A percentile compares a stretch with the other conserved stretches of the same genome.
These are phyloP conservation scores for Papiliotrema fonsecae DNA, from an alignment of 1,284 basidiomycete species.

Conservation along the genomic window DNA sequence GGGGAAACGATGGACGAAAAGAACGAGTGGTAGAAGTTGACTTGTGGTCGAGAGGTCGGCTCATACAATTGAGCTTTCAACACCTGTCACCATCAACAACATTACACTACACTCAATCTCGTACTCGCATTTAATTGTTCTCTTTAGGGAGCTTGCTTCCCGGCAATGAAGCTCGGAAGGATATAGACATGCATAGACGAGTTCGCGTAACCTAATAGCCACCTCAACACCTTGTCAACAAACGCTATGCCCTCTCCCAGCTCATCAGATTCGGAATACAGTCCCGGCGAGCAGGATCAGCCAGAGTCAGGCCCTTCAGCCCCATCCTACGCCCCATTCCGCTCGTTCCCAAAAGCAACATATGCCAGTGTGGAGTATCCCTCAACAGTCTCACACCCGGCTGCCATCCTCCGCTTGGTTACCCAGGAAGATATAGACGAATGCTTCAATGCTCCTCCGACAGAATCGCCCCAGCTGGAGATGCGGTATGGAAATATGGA, in stretches of 20 bases:
- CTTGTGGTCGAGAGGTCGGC: too few relatives aligned
- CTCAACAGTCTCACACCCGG: conserved; percentile 62
- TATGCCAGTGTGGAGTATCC: conserved; percentile 86
- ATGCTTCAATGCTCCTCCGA: conserved; percentile 54
- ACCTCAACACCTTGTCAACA: too few relatives aligned
- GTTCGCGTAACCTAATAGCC: too few relatives aligned
- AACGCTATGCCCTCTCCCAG: background rate
- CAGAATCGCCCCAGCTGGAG: conserved; percentile 60
- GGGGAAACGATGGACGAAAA: background rate
- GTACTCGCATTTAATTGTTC: too few relatives aligned
- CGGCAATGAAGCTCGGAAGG: too few relatives aligned
- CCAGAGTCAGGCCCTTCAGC: background rate
- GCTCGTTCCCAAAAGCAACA: conserved; percentile 57
- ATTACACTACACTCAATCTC: too few relatives aligned
- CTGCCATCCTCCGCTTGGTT: conserved; percentile 62
- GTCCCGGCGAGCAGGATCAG: background rate
- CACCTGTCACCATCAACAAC: too few relatives aligned
- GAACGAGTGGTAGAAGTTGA: too few relatives aligned
- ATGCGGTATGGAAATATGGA: conserved; percentile 66
- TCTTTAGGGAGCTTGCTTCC: too few relatives aligned
- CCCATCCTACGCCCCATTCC: conserved; percentile 47
- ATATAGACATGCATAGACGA: too few relatives aligned
- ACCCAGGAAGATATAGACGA: conserved; percentile 64
- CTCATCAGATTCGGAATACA: background rate
- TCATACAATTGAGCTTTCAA: too few relatives aligned